Conservation (phyloP, 2,329 filamentous ascomycete species). For the Calycina marina region DNA sequence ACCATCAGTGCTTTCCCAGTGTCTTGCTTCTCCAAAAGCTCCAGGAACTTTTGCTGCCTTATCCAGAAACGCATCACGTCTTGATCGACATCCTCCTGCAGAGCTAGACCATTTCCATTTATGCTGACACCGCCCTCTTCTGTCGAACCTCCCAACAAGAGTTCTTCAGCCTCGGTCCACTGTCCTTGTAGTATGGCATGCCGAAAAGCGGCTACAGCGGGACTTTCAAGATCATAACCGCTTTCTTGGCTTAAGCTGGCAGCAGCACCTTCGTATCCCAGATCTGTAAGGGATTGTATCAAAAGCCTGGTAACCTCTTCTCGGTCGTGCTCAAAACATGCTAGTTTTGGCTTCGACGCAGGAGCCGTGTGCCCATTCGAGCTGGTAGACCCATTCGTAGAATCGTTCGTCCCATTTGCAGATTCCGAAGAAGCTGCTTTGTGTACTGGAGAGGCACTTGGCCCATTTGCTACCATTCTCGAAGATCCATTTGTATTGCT, state of each 20-base stretch:
- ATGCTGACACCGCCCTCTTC: slow-evolving; percentile 31
- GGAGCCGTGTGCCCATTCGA: slow-evolving; percentile 16
- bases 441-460: slow-evolving; percentile 28
- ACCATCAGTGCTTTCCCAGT: slow-evolving; percentile 62
- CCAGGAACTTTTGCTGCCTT: slow-evolving; percentile 87
- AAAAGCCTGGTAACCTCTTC: slow-evolving; percentile 88
- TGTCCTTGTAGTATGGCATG: slow-evolving; percentile 64
- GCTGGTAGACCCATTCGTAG: slow-evolving; percentile 39
- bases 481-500: slow-evolving; percentile 38
- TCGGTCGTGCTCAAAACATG: slow-evolving; percentile 73
- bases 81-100: slow-evolving; percentile 61
- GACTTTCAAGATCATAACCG: slow-evolving; percentile 74
- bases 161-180: slow-evolving; percentile 73
- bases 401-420: slow-evolving; percentile 34
- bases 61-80: slow-evolving; percentile 77
- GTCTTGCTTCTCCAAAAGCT: slow-evolving; percentile 68
- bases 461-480: slow-evolving; percentile 42
- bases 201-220: slow-evolving; percentile 74
- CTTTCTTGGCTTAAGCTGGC: slow-evolving; percentile 64
- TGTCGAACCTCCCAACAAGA: slow-evolving; percentile 45
- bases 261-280: slow-evolving; percentile 74
- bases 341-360: slow-evolving; percentile 13
- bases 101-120: slow-evolving; percentile 46
- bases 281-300: slow-evolving; percentile 77
- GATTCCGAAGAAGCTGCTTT: slow-evolving; percentile 26